These are phyloP conservation scores for Mucor mucedo DNA, from an alignment of 371 early-diverging fungal species.

Conservation along the genomic window DNA sequence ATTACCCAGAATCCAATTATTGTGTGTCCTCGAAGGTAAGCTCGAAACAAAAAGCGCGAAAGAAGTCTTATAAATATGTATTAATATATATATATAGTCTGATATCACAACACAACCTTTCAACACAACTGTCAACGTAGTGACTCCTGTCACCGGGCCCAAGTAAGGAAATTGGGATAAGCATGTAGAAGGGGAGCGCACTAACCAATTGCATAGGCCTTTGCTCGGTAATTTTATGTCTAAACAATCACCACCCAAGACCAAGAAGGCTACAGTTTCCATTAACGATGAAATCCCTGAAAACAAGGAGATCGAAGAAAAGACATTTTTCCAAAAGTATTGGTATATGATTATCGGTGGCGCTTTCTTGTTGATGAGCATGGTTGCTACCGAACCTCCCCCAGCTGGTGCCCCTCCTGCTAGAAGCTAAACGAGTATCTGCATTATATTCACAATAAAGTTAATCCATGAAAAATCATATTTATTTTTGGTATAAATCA, in stretches of 20 bases:
- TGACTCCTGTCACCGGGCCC: slow-evolving; percentile 17
- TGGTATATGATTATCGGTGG: slow-evolving; percentile 31
- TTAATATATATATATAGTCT: slow-evolving; percentile 10
- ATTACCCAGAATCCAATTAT: slow-evolving; percentile 29
- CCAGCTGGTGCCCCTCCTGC: not conserved
- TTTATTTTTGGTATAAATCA: too few relatives aligned
- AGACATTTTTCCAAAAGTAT: slow-evolving; percentile 37
- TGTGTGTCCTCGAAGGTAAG: slow-evolving; percentile 14
- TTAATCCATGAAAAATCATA: too few relatives aligned
- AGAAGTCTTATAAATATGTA: not conserved
- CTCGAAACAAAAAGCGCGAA: not conserved
- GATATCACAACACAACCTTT: slow-evolving; percentile 26
- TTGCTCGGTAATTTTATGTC: slow-evolving; percentile 27
- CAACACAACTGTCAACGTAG: slow-evolving; percentile 17
- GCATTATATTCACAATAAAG: too few relatives aligned
- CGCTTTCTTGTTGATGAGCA: slow-evolving; percentile 16
- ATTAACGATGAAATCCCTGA: slow-evolving; percentile 26
- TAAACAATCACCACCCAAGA: slow-evolving; percentile 20
- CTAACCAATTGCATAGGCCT: slow-evolving; percentile 15
- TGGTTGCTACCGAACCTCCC: slow-evolving; percentile 3
- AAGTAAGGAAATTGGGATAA: slow-evolving; percentile 15
- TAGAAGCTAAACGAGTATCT: not conserved
- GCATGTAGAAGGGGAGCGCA: too few relatives aligned
- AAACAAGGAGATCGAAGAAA: slow-evolving; percentile 31
- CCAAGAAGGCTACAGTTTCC: slow-evolving; percentile 21